Conservation (phyloP, 352 stramenopile species). For the Pythium grandisporangium region DNA sequence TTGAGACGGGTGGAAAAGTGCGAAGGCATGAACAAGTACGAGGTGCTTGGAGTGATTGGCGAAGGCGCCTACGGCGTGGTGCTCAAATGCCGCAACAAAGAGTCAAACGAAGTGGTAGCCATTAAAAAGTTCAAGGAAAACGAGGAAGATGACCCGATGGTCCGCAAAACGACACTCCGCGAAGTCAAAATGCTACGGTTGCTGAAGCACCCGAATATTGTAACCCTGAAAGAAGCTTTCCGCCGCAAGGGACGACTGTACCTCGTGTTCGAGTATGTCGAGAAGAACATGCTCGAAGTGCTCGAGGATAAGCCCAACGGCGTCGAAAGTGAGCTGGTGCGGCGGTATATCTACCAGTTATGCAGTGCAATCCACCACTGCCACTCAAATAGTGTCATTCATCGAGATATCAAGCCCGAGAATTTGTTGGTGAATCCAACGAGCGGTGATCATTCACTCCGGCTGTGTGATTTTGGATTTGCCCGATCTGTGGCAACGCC, state of each 20-base stretch:
- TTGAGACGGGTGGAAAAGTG: background rate
- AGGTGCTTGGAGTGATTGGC: slow-evolving; percentile 90
- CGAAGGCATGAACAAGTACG: slow-evolving; percentile 91
- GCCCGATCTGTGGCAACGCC: slow-evolving; percentile 65
- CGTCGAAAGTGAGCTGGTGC: slow-evolving; percentile 89
- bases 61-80: slow-evolving; percentile 93
- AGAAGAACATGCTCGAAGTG: slow-evolving; percentile 94
- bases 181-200: slow-evolving; percentile 99
- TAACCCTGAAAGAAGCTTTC: slow-evolving; percentile 97
- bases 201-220: slow-evolving; percentile 98
- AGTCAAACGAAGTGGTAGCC: slow-evolving; percentile 96
- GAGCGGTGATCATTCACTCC: slow-evolving; percentile 92
- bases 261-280: slow-evolving; percentile 98
- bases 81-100: slow-evolving; percentile 90
- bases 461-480: slow-evolving; percentile 98
- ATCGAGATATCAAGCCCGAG: slow-evolving; percentile 99
- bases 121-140: slow-evolving; percentile 99
- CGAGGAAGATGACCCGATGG: slow-evolving; percentile 86
- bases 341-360: slow-evolving; percentile 98
- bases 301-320: slow-evolving; percentile 88
- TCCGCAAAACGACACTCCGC: slow-evolving; percentile 90
- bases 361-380: slow-evolving; percentile 96
- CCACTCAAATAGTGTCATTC: slow-evolving; percentile 94
- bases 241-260: slow-evolving; percentile 95
- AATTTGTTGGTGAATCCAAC: slow-evolving; percentile 97